Percentiles rank a stretch among this genome's conserved stretches.
phyloP scores from a whole-genome alignment of 805 yeast species.

The Ogataea methanolica region DNA sequence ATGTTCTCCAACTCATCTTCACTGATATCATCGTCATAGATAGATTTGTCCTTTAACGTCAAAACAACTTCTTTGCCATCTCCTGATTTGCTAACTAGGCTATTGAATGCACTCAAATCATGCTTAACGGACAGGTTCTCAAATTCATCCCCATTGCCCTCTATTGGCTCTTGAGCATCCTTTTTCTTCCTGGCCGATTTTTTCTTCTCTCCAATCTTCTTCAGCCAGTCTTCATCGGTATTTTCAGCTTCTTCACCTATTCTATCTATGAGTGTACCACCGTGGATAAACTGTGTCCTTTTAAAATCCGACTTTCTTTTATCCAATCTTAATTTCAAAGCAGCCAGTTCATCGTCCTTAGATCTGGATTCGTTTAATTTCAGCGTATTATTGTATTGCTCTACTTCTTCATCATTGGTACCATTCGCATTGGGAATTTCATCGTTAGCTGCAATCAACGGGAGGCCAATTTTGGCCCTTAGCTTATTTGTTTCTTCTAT shows the following conservation, averaged over 20 bases:
- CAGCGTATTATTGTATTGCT: constrained; percentile 30
- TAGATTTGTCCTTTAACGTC: constrained; percentile 50
- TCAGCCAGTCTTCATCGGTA: constrained; percentile 33
- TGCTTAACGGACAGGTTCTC: constrained; percentile 43
- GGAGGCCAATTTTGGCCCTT: constrained; percentile 39
- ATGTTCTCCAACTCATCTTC: constrained; percentile 39
- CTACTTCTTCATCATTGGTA: constrained; percentile 23
- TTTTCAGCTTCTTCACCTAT: constrained; percentile 23
- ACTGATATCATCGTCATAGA: constrained; percentile 34
- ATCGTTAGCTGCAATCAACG: constrained; percentile 18
- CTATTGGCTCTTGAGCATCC: constrained; percentile 3
- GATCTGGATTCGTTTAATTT: constrained; percentile 28
- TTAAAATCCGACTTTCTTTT: constrained; percentile 14
- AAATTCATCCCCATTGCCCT: constrained; percentile 20
- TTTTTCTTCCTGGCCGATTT: constrained; percentile 1
- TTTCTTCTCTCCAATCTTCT: constrained; percentile 23
- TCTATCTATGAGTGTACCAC: constrained; percentile 23
- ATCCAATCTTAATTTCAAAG: constrained; percentile 11
- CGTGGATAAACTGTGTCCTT: constrained; percentile 18
- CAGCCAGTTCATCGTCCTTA: constrained; percentile 27
- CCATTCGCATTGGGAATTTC: constrained; percentile 35
- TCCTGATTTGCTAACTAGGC: constrained; percentile 29
- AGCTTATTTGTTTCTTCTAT: constrained; percentile 46
- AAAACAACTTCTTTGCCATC: constrained; percentile 39
- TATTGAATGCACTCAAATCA: constrained; percentile 33